These are phyloP conservation scores for Hymenotorrendiella dingleyae DNA, from an alignment of 2,329 filamentous ascomycete genomes.

Conservation along the genomic window DNA sequence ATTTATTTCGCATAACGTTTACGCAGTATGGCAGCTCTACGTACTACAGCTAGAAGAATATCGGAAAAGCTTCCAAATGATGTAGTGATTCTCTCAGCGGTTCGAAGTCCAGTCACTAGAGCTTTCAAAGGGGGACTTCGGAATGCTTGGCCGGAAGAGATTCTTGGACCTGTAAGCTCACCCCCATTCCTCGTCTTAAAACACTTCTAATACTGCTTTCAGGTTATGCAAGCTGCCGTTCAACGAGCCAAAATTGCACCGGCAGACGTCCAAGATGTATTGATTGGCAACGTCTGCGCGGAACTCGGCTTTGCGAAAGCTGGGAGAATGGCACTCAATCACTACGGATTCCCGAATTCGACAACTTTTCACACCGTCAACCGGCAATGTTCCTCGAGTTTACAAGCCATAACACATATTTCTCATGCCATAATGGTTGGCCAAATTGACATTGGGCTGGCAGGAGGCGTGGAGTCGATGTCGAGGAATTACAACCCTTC, in stretches of 20 bases:
- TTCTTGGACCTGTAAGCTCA: constrained; percentile 43
- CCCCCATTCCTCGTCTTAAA: not conserved
- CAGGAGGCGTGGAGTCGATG: constrained; percentile 66
- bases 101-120: constrained; percentile 60
- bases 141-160: constrained; percentile 62
- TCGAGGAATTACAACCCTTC: constrained; percentile 58
- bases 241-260: constrained; percentile 56
- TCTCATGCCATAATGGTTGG: constrained; percentile 56
- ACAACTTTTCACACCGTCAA: constrained; percentile 62
- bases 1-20: no score
- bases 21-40: constrained; percentile 16
- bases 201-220: not conserved
- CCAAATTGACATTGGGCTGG: constrained; percentile 54
- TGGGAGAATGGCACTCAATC: constrained; percentile 59
- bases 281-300: constrained; percentile 59
- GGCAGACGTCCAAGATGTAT: constrained; percentile 54
- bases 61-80: constrained; percentile 51
- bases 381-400: constrained; percentile 57
- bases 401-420: constrained; percentile 57
- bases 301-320: constrained; percentile 63
- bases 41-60: constrained; percentile 9
- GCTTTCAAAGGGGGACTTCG: constrained; percentile 62
- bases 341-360: constrained; percentile 54
- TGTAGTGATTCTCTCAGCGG: constrained; percentile 60
- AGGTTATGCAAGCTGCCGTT: constrained; percentile 44